Conservation (phyloP, 1,284 basidiomycete genomes). For the Anthracocystis setariae region DNA sequence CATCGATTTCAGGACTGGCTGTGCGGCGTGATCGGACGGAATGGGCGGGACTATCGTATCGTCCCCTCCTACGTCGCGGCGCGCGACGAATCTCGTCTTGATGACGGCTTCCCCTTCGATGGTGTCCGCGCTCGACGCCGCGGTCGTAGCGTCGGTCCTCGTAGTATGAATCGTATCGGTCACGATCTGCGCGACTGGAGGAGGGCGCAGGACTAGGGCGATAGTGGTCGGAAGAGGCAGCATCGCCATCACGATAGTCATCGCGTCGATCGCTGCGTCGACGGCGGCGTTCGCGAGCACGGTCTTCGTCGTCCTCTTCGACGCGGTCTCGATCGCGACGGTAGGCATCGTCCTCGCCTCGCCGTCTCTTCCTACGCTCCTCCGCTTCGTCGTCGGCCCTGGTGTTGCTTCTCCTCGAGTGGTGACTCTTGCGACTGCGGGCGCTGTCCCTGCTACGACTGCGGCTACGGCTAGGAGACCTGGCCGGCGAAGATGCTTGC, state of each 20-base stretch:
- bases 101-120: conserved; percentile 21
- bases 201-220: conserved; percentile 33
- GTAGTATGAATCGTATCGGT: conserved; percentile 43
- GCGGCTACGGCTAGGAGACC: conserved; percentile 22
- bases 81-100: conserved; percentile 29
- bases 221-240: conserved; percentile 12
- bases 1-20: conserved; percentile 62
- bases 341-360: conserved; percentile 44
- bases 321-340: conserved; percentile 54
- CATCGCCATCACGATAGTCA: conserved; percentile 32
- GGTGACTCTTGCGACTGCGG: conserved; percentile 26
- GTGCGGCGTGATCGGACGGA: conserved; percentile 42
- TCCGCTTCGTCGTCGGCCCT: conserved; percentile 63
- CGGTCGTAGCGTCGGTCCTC: conserved; percentile 40
- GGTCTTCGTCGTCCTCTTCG: conserved; percentile 67
- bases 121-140: conserved; percentile 15
- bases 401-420: conserved; percentile 31
- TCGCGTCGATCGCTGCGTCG: conserved; percentile 43
- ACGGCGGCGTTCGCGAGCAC: conserved; percentile 62
- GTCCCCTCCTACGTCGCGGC: conserved; percentile 23
- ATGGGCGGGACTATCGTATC: conserved; percentile 31
- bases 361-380: conserved; percentile 56
- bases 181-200: conserved; percentile 27
- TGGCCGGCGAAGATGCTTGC: conserved; percentile 28
- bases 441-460: conserved; percentile 34